Percentiles rank a stretch among this genome's conserved stretches.
Conservation (phyloP, 495 filamentous ascomycete species). For the Bacidia rubella region DNA sequence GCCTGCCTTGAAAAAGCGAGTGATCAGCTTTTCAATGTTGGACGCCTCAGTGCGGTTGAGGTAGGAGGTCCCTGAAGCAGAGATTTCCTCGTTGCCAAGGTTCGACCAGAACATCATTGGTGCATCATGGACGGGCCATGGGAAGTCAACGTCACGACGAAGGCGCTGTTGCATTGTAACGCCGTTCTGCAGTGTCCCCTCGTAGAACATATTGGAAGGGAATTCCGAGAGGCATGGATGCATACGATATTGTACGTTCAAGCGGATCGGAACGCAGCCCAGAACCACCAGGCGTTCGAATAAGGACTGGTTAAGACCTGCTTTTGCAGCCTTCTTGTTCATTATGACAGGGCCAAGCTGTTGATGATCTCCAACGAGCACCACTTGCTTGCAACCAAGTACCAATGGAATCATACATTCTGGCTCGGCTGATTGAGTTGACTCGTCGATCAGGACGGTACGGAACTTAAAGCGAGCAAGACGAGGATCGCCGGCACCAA, state of each 20-base stretch:
- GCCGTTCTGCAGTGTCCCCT: constrained; percentile 92
- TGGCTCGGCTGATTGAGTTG: constrained; percentile 95
- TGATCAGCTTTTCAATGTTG: constrained; percentile 96
- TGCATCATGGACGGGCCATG: constrained; percentile 85
- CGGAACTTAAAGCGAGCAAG: constrained; percentile 95
- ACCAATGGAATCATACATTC: constrained; percentile 99
- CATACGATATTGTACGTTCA: constrained; percentile 99
- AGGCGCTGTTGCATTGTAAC: constrained; percentile 81
- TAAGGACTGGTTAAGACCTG: constrained; percentile 90
- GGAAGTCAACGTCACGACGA: constrained; percentile 91
- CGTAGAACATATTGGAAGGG: constrained; percentile 99
- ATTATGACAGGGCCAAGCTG: constrained; percentile 98
- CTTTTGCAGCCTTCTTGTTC: constrained; percentile 99
- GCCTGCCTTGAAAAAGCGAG: constrained; percentile 98
- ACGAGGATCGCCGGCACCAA: constrained; percentile 92
- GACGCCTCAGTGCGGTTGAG: constrained; percentile 94
- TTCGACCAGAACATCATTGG: constrained; percentile 99
- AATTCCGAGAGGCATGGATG: constrained; percentile 97
- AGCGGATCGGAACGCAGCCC: constrained; percentile 78
- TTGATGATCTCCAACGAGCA: constrained; percentile 95
- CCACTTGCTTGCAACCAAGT: constrained; percentile 94
- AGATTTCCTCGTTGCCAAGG: constrained; percentile 93
- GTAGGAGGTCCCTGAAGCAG: constrained; percentile 93
- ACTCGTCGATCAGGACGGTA: constrained; percentile 95
- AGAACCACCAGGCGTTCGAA: constrained; percentile 95